Evolutionary conservation across 2,329 filamentous ascomycete species (phyloP).

Genomic region (Onygenales sp.): DNA sequence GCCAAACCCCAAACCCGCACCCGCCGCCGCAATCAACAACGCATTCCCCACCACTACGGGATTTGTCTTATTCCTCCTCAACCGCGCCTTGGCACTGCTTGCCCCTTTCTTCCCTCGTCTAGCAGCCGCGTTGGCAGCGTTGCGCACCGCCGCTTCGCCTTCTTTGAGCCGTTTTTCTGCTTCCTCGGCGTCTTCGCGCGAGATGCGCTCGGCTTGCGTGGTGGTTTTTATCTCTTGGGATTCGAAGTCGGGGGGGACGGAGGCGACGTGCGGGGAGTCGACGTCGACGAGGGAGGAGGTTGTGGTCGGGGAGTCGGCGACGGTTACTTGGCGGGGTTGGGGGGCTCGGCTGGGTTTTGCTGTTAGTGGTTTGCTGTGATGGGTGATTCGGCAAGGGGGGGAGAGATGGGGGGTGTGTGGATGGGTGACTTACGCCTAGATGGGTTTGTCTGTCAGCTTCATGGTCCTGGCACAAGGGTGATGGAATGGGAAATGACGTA

Average conservation of each 20-base stretch:
- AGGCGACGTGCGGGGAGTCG: constrained; percentile 36
- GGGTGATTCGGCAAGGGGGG: not conserved
- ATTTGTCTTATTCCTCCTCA: constrained; percentile 34
- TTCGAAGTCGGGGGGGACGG: constrained; percentile 33
- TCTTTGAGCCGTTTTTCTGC: constrained; percentile 15
- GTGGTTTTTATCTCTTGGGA: constrained; percentile 35
- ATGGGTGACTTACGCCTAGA: constrained; percentile 27
- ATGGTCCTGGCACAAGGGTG: not conserved
- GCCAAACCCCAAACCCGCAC: constrained; percentile 36
- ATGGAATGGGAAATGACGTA: constrained; percentile 19
- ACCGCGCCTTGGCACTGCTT: constrained; percentile 8
- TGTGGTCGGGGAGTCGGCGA: constrained; percentile 28
- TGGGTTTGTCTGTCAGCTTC: constrained; percentile 8
- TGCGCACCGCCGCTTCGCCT: constrained; percentile 17
- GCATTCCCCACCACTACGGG: constrained; percentile 40
- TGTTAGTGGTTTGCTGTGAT: not conserved
- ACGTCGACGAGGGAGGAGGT: constrained; percentile 38
- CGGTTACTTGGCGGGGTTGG: constrained; percentile 27
- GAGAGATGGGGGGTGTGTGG: not conserved
- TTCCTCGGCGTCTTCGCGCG: constrained; percentile 28
- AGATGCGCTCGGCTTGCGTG: constrained; percentile 37
- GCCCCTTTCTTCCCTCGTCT: not conserved
- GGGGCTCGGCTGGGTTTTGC: constrained; percentile 30
- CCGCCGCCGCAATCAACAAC: constrained; percentile 30
- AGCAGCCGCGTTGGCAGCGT: constrained; percentile 3